These are phyloP conservation scores for Ophiostoma novo-ulmi DNA, from an alignment of 2,329 filamentous ascomycete genomes.

Conservation along the genomic window DNA sequence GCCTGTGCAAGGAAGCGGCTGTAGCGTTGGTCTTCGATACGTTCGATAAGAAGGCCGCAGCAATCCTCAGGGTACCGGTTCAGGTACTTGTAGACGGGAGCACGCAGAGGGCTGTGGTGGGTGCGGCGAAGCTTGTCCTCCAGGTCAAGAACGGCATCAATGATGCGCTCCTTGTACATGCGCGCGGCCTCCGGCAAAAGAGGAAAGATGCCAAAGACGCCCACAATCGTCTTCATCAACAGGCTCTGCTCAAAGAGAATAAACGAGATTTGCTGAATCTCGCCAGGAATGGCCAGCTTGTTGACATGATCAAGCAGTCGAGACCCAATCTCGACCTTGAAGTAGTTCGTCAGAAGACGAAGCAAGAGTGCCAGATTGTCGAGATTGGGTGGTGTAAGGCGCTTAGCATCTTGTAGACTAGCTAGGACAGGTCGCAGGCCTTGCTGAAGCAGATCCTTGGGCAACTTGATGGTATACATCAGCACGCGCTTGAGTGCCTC, in stretches of 20 bases:
- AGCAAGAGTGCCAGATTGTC: slow-evolving; percentile 86
- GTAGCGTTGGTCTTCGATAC: slow-evolving; percentile 77
- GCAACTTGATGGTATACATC: slow-evolving; percentile 81
- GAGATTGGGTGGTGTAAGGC: slow-evolving; percentile 79
- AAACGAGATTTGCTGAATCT: slow-evolving; percentile 87
- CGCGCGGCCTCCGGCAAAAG: slow-evolving; percentile 87
- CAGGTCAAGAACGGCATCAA: slow-evolving; percentile 83
- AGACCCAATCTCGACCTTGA: slow-evolving; percentile 96
- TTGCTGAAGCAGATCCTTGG: slow-evolving; percentile 91
- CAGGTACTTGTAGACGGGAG: slow-evolving; percentile 85
- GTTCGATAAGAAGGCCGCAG: slow-evolving; percentile 72
- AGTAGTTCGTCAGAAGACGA: slow-evolving; percentile 92
- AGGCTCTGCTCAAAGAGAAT: slow-evolving; percentile 88
- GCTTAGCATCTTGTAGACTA: slow-evolving; percentile 89
- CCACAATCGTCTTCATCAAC: slow-evolving; percentile 89
- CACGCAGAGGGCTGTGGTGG: slow-evolving; percentile 83
- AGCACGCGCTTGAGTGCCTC: slow-evolving; percentile 83
- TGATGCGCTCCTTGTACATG: slow-evolving; percentile 82
- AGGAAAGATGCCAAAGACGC: slow-evolving; percentile 95
- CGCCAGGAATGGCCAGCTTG: slow-evolving; percentile 72
- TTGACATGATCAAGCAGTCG: slow-evolving; percentile 92
- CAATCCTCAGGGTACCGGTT: slow-evolving; percentile 89
- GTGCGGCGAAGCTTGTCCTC: slow-evolving; percentile 82
- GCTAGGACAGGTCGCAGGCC: slow-evolving; percentile 92
- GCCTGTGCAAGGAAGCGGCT: slow-evolving; percentile 89